Conservation (phyloP, 805 yeast species). For the Candida coquimbonensis region DNA sequence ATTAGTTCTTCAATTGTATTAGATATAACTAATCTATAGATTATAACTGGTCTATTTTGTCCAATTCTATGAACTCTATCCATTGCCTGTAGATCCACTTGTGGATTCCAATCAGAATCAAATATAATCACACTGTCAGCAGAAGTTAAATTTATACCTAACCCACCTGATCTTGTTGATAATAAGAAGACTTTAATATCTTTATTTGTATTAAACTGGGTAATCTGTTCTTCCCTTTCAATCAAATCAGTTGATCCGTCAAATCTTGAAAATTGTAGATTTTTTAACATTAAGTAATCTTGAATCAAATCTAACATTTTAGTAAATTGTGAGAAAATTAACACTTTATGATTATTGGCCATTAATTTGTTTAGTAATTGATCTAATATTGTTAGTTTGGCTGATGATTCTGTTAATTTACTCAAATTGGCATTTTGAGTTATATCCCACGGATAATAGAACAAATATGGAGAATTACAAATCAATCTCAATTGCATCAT, state of each 20-base stretch:
- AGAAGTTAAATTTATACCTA: constrained; percentile 78
- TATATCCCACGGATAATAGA: constrained; percentile 67
- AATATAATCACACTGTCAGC: constrained; percentile 89
- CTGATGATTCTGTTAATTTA: constrained; percentile 48
- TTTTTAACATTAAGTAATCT: constrained; percentile 57
- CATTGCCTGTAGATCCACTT: constrained; percentile 93
- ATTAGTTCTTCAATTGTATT: constrained; percentile 82
- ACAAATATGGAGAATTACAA: constrained; percentile 81
- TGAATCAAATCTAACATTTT: constrained; percentile 72
- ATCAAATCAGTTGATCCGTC: constrained; percentile 71
- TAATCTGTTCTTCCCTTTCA: constrained; percentile 59
- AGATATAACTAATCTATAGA: constrained; percentile 69
- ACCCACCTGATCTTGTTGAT: constrained; percentile 91
- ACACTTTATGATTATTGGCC: constrained; percentile 51
- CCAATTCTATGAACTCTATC: constrained; percentile 94
- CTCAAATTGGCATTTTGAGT: constrained; percentile 34
- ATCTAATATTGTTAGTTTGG: constrained; percentile 66
- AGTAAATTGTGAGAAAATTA: constrained; percentile 85
- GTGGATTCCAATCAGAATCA: constrained; percentile 97
- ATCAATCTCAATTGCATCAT: constrained; percentile 81
- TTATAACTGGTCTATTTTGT: constrained; percentile 74
- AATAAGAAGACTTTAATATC: constrained; percentile 53
- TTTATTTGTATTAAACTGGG: constrained; percentile 28
- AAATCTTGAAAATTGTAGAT: constrained; percentile 46
- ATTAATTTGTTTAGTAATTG: constrained; percentile 51